Evolutionary conservation across 1,139 yeast species (phyloP).

Genomic region (Trichomonascaceae sp.): DNA sequence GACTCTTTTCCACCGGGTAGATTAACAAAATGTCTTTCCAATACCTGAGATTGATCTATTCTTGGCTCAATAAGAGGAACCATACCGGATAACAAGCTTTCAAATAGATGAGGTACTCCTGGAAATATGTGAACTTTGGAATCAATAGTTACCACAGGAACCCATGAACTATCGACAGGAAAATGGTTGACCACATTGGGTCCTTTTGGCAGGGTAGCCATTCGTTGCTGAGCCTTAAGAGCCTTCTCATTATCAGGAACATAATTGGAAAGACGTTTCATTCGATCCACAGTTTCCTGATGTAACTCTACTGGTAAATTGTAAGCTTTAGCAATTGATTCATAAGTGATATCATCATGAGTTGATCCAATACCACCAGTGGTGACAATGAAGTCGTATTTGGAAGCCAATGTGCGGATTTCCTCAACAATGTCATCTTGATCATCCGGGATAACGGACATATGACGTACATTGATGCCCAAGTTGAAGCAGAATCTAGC

Average conservation of each 20-base stretch:
- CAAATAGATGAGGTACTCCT: conserved; percentile 73
- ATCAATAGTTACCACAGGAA: conserved; percentile 66
- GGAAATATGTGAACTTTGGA: conserved; percentile 65
- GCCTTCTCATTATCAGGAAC: conserved; percentile 39
- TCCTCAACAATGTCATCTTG: conserved; percentile 55
- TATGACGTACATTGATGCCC: conserved; percentile 59
- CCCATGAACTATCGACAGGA: conserved; percentile 63
- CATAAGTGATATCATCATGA: conserved; percentile 83
- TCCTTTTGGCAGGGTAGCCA: conserved; percentile 70
- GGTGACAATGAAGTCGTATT: conserved; percentile 66
- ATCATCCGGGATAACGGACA: conserved; percentile 75
- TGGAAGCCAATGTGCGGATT: conserved; percentile 41
- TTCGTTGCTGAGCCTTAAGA: conserved; percentile 54
- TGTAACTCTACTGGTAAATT: conserved; percentile 48
- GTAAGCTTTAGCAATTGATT: conserved; percentile 59
- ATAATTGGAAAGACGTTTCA: conserved; percentile 45
- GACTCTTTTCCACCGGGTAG: conserved; percentile 56
- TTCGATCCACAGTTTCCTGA: conserved; percentile 51
- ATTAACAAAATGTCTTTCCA: conserved; percentile 52
- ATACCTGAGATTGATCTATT: conserved; percentile 31
- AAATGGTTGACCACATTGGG: conserved; percentile 46
- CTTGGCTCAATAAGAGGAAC: conserved; percentile 31
- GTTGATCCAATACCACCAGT: conserved; percentile 87
- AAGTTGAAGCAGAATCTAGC: conserved; percentile 61
- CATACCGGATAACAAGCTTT: conserved; percentile 42